Conservation (phyloP, 2,329 filamentous ascomycete species). For the Botryotinia convoluta region DNA sequence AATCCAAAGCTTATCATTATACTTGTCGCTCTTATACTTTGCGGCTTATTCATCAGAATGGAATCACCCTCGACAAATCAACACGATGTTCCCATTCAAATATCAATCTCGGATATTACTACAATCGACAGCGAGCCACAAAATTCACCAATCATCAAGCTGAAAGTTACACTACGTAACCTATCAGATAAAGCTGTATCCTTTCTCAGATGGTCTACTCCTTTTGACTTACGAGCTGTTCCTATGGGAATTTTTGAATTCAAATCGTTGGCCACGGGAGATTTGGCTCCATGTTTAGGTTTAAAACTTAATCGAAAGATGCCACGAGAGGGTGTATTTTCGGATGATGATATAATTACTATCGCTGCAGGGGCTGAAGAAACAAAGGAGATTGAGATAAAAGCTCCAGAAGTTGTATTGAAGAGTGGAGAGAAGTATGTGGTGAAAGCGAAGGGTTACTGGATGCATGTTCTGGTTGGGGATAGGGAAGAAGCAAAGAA, state of each 20-base stretch:
- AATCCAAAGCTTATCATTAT: background rate
- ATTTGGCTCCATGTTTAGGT: constrained; percentile 24
- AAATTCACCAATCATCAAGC: constrained; percentile 7
- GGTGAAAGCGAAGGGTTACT: constrained; percentile 38
- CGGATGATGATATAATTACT: constrained; percentile 35
- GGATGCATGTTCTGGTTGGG: constrained; percentile 33
- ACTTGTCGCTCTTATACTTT: background rate
- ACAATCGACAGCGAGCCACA: background rate
- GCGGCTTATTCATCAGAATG: constrained; percentile 2
- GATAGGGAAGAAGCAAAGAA: constrained; percentile 4
- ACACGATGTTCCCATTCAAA: background rate
- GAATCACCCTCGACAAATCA: background rate
- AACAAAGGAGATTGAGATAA: constrained; percentile 30
- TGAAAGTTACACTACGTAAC: constrained; percentile 31
- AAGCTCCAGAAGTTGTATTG: constrained; percentile 35
- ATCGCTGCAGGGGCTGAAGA: constrained; percentile 34
- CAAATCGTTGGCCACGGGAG: constrained; percentile 24
- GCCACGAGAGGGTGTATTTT: constrained; percentile 33
- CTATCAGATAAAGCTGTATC: constrained; percentile 35
- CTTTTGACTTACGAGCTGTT: constrained; percentile 39
- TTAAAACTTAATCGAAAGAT: constrained; percentile 36
- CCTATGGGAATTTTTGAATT: constrained; percentile 38
- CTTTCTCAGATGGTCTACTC: constrained; percentile 41
- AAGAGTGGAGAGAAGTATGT: constrained; percentile 38
- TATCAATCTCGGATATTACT: background rate